These are phyloP conservation scores for Dillenia suffruticosa DNA, from an alignment of 164 flowering plant species.

Conservation along the genomic window DNA sequence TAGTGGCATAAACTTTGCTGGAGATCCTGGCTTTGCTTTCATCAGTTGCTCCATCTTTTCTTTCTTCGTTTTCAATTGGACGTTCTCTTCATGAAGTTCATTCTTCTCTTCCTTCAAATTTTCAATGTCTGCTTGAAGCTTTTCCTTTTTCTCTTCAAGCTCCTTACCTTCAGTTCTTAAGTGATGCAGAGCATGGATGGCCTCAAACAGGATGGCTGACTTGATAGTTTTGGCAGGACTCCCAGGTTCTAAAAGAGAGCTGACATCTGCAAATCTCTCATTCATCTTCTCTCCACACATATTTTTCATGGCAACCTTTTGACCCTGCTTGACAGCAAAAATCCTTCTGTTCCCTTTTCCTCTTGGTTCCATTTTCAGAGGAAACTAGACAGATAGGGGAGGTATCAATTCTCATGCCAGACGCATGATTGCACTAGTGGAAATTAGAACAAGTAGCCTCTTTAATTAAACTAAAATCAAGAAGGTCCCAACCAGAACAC, in stretches of 20 bases:
- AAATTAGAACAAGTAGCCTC: constrained; percentile 27
- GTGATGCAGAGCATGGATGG: constrained; percentile 41
- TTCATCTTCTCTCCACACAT: constrained; percentile 56
- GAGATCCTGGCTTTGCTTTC: constrained; percentile 35
- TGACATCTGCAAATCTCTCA: constrained; percentile 51
- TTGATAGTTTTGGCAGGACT: constrained; percentile 47
- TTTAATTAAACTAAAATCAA: constrained; percentile 25
- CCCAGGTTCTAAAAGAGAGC: constrained; percentile 48
- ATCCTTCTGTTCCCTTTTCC: constrained; percentile 39
- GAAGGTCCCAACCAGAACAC: constrained; percentile 24
- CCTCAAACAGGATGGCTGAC: constrained; percentile 43
- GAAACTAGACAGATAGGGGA: constrained; percentile 13
- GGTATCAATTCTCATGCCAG: constrained; percentile 23
- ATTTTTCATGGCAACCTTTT: constrained; percentile 56
- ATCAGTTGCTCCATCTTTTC: constrained; percentile 62
- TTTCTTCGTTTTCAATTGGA: constrained; percentile 51
- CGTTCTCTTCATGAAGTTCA: constrained; percentile 69
- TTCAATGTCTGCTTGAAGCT: constrained; percentile 41
- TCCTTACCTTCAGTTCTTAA: constrained; percentile 40
- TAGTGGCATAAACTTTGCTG: constrained; percentile 45
- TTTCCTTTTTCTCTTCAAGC: constrained; percentile 35
- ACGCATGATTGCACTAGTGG: constrained; percentile 27
- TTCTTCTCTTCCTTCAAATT: constrained; percentile 62
- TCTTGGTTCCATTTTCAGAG: constrained; percentile 22
- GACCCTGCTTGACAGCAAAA: constrained; percentile 26